Evolutionary conservation across 495 filamentous ascomycete genomes (phyloP).

Genomic region (Talaromyces adpressus): DNA sequence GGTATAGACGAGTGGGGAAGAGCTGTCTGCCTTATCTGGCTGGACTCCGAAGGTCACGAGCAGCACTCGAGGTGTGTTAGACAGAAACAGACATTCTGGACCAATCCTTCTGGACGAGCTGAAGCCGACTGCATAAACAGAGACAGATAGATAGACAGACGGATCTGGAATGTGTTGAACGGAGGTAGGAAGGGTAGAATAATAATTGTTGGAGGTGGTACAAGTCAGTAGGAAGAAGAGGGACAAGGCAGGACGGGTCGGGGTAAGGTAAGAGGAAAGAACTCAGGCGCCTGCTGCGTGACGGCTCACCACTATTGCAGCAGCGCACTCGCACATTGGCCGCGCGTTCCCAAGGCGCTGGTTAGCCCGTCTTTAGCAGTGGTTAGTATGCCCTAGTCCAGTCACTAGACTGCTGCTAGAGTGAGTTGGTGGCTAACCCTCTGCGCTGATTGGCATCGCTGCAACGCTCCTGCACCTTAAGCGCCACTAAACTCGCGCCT

Average conservation of each 20-base stretch:
- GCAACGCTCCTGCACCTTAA: conserved; percentile 2
- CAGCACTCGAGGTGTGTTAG: not conserved
- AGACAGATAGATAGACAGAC: not conserved
- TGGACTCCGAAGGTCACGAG: not conserved
- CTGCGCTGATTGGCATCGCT: not conserved
- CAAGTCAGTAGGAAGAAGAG: not conserved
- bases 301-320: conserved; percentile 20
- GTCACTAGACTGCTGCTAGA: too few relatives aligned
- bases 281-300: conserved; percentile 26
- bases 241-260: not conserved
- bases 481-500: conserved; percentile 4
- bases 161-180: not conserved
- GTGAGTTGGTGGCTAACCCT: not conserved
- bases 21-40: not conserved
- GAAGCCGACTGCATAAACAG: not conserved
- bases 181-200: too few relatives aligned
- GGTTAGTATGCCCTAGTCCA: not conserved
- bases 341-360: conserved; percentile 3
- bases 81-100: not conserved
- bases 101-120: conserved; percentile 1
- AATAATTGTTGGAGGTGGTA: not conserved
- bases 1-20: not conserved
- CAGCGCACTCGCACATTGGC: conserved; percentile 11
- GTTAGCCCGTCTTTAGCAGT: not conserved
- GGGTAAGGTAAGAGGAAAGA: not conserved